Evolutionary conservation across 2,329 filamentous ascomycete species (phyloP).

Genomic region (Ophiostoma angusticollis): DNA sequence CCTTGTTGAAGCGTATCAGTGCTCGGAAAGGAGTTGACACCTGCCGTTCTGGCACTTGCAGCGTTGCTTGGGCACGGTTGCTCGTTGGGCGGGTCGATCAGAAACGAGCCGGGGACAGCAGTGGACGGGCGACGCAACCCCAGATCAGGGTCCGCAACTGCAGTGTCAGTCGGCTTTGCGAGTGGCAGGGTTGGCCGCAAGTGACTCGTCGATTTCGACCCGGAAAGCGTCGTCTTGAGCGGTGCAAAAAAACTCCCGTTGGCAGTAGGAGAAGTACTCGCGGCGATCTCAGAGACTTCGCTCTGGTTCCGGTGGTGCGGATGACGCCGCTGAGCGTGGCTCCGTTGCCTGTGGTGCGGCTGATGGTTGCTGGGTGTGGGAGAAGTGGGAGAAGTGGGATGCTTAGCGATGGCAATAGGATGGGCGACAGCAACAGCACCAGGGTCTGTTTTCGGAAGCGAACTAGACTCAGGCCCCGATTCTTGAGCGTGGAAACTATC

Average conservation of each 20-base stretch:
- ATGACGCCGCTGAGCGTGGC: background rate
- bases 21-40: conserved; percentile 16
- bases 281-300: background rate
- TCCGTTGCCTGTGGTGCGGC: conserved; percentile 12
- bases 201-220: background rate
- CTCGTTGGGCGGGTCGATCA: conserved; percentile 5
- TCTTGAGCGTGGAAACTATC: conserved; percentile 34
- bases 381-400: conserved; percentile 15
- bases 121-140: conserved; percentile 6
- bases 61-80: background rate
- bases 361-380: conserved; percentile 16
- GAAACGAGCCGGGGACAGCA: conserved; percentile 11
- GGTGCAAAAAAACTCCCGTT: background rate
- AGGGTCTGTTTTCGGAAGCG: conserved; percentile 12
- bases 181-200: background rate
- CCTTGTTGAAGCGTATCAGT: conserved; percentile 22
- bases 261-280: background rate
- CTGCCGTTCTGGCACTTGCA: background rate
- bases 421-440: conserved; percentile 10
- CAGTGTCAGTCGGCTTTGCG: background rate
- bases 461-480: conserved; percentile 11
- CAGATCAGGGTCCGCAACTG: background rate
- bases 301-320: conserved; percentile 1
- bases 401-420: conserved; percentile 2
- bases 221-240: no score